Evolutionary conservation across 345 rosid species (phyloP).

Genomic region (Gossypium australe): DNA sequence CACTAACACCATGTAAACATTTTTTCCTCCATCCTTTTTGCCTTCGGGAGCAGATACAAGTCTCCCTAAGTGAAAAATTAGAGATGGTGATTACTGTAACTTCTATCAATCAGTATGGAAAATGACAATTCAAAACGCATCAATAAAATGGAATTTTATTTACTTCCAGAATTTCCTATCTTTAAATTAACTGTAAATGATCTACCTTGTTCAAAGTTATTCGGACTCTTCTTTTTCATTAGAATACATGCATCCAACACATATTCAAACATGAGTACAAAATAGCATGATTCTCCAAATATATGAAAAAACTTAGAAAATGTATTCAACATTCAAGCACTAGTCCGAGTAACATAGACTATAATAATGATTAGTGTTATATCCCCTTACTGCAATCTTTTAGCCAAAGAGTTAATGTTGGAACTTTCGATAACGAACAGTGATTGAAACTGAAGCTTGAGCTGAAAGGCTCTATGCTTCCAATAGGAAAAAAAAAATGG

Average conservation of each 20-base stretch:
- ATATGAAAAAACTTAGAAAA: too few relatives aligned
- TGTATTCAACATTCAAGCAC: too few relatives aligned
- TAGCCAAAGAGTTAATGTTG: background rate
- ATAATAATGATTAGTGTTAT: background rate
- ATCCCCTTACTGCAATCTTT: background rate
- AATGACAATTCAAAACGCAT: background rate
- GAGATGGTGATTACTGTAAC: conserved; percentile 2
- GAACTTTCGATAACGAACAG: too few relatives aligned
- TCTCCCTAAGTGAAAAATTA: background rate
- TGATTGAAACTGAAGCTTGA: too few relatives aligned
- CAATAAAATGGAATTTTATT: background rate
- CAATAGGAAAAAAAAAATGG: too few relatives aligned
- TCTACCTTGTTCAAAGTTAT: background rate
- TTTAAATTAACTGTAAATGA: background rate
- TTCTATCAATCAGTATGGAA: background rate
- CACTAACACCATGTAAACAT: background rate
- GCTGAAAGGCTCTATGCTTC: too few relatives aligned
- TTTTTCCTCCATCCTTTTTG: background rate
- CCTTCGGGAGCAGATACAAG: background rate
- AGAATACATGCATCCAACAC: too few relatives aligned
- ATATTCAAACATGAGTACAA: too few relatives aligned
- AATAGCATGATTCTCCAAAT: too few relatives aligned
- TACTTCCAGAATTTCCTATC: background rate
- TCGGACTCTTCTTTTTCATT: too few relatives aligned
- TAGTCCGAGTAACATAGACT: too few relatives aligned